These are phyloP conservation scores for Talaromyces nanjingensis DNA, from an alignment of 495 filamentous ascomycete species.

Conservation along the genomic window DNA sequence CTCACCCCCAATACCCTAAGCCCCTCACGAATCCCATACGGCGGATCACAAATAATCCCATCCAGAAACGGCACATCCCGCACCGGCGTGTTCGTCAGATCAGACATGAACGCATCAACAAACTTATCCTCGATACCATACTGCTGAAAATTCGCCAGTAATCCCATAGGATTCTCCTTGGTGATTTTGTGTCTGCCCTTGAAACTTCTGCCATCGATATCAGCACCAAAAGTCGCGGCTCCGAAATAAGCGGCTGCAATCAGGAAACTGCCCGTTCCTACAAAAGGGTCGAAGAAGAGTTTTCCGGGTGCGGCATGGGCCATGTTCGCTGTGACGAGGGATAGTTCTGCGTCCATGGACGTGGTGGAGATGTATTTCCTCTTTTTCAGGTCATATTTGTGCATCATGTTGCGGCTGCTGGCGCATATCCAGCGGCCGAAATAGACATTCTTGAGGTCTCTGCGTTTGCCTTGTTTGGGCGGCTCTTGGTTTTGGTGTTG, in stretches of 20 bases:
- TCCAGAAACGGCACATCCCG: slow-evolving; percentile 57
- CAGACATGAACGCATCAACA: slow-evolving; percentile 72
- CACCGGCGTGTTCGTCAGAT: slow-evolving; percentile 84
- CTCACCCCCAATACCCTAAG: slow-evolving; percentile 75
- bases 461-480: background rate
- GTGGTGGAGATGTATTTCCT: slow-evolving; percentile 89
- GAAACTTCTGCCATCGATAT: slow-evolving; percentile 88
- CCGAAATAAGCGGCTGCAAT: slow-evolving; percentile 87
- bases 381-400: slow-evolving; percentile 85
- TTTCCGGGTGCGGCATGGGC: slow-evolving; percentile 74
- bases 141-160: slow-evolving; percentile 75
- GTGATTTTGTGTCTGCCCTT: slow-evolving; percentile 54
- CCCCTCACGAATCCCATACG: slow-evolving; percentile 94
- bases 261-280: slow-evolving; percentile 86
- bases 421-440: slow-evolving; percentile 62
- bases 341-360: slow-evolving; percentile 91
- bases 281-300: slow-evolving; percentile 88
- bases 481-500: slow-evolving; percentile 8
- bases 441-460: slow-evolving; percentile 51
- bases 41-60: slow-evolving; percentile 93
- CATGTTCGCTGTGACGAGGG: slow-evolving; percentile 87
- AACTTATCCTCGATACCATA: slow-evolving; percentile 62
- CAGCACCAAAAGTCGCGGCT: slow-evolving; percentile 68
- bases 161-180: slow-evolving; percentile 36
- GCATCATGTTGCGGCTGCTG: slow-evolving; percentile 57